Evolutionary conservation across 192 early-diverging fungal species (phyloP), one percentile per base, ranked within the genome.

Genomic region (Chytriomyces sp.): DNA sequence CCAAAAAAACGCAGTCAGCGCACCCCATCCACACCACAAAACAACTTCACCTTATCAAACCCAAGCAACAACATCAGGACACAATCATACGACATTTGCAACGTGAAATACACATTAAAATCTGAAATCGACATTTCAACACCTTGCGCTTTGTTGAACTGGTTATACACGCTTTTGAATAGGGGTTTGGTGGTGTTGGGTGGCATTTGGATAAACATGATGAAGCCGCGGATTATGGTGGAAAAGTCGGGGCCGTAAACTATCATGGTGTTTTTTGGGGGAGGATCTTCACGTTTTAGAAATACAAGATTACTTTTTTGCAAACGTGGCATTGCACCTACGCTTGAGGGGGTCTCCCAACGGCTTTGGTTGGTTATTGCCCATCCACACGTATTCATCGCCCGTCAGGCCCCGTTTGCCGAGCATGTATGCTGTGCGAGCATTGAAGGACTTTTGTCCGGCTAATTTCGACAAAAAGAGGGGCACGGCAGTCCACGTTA

Each of bases 161-260:
- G 13, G 69, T 70, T 70, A 44, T 35, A 70, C 9, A 53, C 49
- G 18, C n/a, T 49, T 53, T 70, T n/a, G 43, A 70, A 70, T 1
- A 70, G 49, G 2, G 69, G 48, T 28, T 47, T 70, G 13, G 69
- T 35, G 10, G 69, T 70, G 24, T 70, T 70, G 48, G 69, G 69
- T 28, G 20, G 7, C 69, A 70, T 70, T 13, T 47, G 18, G 18
- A 24, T 13, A 28, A 70, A 49, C 9, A 70, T 9, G 20, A 70
- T 70, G 46, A 70, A 70, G 16, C 69, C 69, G 8, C 7, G 8
- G 9, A 70, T 24, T 9, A 70, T 16, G 50, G 44, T n/a, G 35
- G 18, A 70, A 70, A 57, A 70, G 26, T 70, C 69, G 13, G 69
- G 69, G 44, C 69, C 69, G 43, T 57, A 70, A 4, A 70, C 69